A percentile compares a stretch with the other conserved stretches of the same genome.
Evolutionary conservation across 768 basidiomycete genomes (phyloP).

Genomic region (Fomitopsis pulvina): DNA sequence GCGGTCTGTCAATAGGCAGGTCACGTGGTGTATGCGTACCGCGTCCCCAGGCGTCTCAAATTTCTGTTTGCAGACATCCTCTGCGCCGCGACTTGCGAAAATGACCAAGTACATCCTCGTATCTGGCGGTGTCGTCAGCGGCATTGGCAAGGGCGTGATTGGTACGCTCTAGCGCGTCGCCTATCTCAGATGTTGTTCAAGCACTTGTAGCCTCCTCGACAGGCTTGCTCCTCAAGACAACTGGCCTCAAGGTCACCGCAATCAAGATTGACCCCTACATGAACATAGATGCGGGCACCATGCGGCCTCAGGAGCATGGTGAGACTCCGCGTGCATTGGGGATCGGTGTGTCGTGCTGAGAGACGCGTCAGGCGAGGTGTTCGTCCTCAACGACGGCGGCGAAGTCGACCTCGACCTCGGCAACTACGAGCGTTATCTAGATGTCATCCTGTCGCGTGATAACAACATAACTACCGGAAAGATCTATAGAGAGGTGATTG

Average conservation of each 20-base stretch:
- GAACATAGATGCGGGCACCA: constrained; percentile 99
- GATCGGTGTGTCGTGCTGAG: constrained; percentile 3
- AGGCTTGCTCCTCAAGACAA: constrained; percentile 89
- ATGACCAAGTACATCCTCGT: constrained; percentile 98
- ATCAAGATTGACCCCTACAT: constrained; percentile 99
- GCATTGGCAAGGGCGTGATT: constrained; percentile 99
- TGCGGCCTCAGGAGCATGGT: constrained; percentile 99
- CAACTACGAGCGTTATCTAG: constrained; percentile 96
- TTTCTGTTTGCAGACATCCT: constrained; percentile 1
- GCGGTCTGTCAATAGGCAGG: neutral
- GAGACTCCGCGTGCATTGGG: constrained; percentile 23
- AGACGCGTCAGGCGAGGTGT: constrained; percentile 73
- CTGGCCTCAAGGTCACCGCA: constrained; percentile 93
- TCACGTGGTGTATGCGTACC: neutral
- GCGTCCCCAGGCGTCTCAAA: neutral
- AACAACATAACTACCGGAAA: constrained; percentile 99
- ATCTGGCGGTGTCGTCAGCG: constrained; percentile 95
- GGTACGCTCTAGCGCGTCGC: constrained; percentile 48
- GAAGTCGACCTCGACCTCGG: constrained; percentile 97
- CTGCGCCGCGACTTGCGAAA: constrained; percentile 6
- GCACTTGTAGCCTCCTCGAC: constrained; percentile 80
- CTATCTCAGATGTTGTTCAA: constrained; percentile 17
- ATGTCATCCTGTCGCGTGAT: constrained; percentile 88
- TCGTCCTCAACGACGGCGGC: constrained; percentile 96
- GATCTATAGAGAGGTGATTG: constrained; percentile 95